Evolutionary conservation across 192 early-diverging fungal species (phyloP), one percentile per base, ranked within the genome.

Genomic region (Backusella mclennaniae): DNA sequence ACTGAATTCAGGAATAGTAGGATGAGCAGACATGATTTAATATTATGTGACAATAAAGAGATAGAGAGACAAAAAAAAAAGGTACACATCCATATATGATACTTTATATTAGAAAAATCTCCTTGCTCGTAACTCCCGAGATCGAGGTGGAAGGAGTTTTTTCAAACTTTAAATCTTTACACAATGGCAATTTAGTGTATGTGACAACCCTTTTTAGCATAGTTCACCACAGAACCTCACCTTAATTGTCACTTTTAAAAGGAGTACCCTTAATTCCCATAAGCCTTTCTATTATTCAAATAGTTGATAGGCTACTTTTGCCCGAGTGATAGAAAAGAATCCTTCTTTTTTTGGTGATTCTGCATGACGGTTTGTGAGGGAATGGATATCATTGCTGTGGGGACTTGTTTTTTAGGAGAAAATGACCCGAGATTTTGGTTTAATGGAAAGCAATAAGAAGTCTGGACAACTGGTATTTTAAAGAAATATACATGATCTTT

Each of bases 1-100:
- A 80, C 59, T 76, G 33, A 80, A 80, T 73, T 76, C 75, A 39
- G 75, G 75, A 21, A 76, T 42, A 35, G 75, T 69, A 56, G 75
- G 68, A 41, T 39, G 11, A 3, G 68, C n/a, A 38, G 68, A 49
- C 46, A 49, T 49, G 19, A 6, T 49, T 49, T 49, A 49, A 21
- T 7, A n/a, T 44, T 44, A n/a, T 49, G 12, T 44, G 19, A 21
- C 5, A n/a, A 49, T 19, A 49, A 49, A 6, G 1, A n/a, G n/a
- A 49, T 11, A 49, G 6, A 49, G 46, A 49, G 46, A 49, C 11
- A 12, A 12, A 39, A n/a, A 49, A 49, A 49, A 1, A 49, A 49
- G 17, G 15, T 19, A 49, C 5, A n/a, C 5, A 4, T 49, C 4
- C 46, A 49, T 49, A 49, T 49, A 49, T 19, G 5, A 19, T 17